A percentile compares a stretch with the other conserved stretches of the same genome.
Evolutionary conservation across 352 stramenopile species (phyloP).

Genomic region (Phytophthora sansomeana): DNA sequence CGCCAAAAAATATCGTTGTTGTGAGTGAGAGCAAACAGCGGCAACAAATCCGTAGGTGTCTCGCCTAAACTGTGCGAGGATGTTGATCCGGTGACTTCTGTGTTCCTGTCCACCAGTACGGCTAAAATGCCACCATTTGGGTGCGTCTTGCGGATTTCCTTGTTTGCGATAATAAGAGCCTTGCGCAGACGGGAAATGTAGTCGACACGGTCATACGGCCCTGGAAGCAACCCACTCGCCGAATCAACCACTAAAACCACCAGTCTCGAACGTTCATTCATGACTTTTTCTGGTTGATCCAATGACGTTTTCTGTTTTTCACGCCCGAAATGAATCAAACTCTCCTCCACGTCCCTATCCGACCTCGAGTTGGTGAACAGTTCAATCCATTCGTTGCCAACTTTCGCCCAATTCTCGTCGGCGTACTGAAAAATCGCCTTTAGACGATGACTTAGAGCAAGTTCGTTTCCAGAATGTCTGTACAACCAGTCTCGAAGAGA

Average conservation of each 20-base stretch:
- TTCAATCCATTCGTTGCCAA: conserved; percentile 1
- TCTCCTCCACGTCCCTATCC: too few relatives aligned
- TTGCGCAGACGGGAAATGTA: neutral
- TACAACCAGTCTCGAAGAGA: neutral
- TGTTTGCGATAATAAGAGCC: neutral
- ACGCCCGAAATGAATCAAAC: too few relatives aligned
- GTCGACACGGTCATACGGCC: neutral
- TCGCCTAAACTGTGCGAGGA: neutral
- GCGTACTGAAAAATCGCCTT: neutral
- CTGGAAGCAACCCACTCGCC: neutral
- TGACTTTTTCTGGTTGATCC: neutral
- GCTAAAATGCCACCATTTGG: neutral
- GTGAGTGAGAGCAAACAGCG: neutral
- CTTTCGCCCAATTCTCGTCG: neutral
- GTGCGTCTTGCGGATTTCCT: neutral
- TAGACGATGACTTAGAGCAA: neutral
- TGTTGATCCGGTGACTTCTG: neutral
- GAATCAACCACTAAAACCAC: neutral
- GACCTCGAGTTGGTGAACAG: neutral
- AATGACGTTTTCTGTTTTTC: too few relatives aligned
- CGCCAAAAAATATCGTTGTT: neutral
- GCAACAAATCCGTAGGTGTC: neutral
- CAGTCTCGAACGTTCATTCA: neutral
- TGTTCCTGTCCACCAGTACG: neutral
- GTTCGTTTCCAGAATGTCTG: neutral